phyloP scores from a whole-genome alignment of 1,284 basidiomycete genomes.

The Sporisorium reilianum region DNA sequence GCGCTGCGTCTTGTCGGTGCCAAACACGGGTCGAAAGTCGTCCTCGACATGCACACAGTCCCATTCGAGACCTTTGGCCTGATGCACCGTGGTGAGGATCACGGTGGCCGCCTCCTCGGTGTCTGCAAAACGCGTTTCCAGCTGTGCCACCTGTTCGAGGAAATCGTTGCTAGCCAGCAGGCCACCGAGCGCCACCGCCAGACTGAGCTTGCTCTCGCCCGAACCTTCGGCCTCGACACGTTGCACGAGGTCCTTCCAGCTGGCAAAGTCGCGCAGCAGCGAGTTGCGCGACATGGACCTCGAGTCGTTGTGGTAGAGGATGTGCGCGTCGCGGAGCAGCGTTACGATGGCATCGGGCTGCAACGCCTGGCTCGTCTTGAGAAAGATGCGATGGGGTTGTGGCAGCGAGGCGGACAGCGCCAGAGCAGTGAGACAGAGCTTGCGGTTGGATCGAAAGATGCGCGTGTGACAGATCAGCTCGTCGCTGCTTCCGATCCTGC shows the following conservation, averaged over 20 bases:
- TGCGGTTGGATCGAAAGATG: conserved; percentile 60
- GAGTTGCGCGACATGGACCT: conserved; percentile 45
- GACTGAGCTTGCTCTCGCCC: conserved; percentile 54
- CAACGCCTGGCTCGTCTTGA: conserved; percentile 59
- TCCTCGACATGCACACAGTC: conserved; percentile 58
- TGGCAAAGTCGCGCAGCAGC: conserved; percentile 58
- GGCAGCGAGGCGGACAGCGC: conserved; percentile 42
- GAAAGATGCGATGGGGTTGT: conserved; percentile 46
- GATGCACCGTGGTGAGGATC: conserved; percentile 61
- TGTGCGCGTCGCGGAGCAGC: conserved; percentile 60
- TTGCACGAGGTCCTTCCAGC: conserved; percentile 64
- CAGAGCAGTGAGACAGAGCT: conserved; percentile 58
- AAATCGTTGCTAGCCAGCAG: conserved; percentile 52
- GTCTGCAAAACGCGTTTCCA: conserved; percentile 52
- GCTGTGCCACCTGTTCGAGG: conserved; percentile 42
- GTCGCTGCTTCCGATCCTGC: conserved; percentile 19
- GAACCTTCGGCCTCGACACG: conserved; percentile 62
- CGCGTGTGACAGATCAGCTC: conserved; percentile 50
- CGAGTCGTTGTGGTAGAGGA: conserved; percentile 50
- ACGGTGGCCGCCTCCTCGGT: conserved; percentile 44
- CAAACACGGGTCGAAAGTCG: conserved; percentile 57
- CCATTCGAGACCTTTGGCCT: conserved; percentile 66
- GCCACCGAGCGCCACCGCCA: conserved; percentile 54
- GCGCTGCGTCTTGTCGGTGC: conserved; percentile 26
- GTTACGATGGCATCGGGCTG: conserved; percentile 47